Evolutionary conservation across 768 basidiomycete species (phyloP).

Genomic region (Naganishia vishniacii): DNA sequence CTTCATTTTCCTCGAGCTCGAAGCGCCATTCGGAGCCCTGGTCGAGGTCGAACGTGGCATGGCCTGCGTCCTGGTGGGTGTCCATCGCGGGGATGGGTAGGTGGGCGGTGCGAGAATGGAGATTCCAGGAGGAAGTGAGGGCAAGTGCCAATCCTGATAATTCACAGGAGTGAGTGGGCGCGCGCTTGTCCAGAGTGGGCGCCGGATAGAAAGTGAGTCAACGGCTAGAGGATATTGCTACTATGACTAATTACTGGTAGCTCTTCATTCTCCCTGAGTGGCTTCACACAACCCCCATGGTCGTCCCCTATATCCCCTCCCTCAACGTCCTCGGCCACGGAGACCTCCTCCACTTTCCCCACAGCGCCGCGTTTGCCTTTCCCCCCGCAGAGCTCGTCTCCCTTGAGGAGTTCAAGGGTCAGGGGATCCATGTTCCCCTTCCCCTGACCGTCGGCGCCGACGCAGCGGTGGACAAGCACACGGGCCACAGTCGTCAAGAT

Average conservation of each 20-base stretch:
- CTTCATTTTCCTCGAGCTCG: slow-evolving; percentile 45
- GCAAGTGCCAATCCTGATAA: background rate
- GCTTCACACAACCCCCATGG: too few species aligned
- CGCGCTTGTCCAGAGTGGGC: background rate
- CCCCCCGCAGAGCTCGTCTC: background rate
- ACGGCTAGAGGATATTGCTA: too few species aligned
- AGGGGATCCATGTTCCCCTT: slow-evolving; percentile 2
- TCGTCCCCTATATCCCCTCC: background rate
- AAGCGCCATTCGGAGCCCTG: slow-evolving; percentile 46
- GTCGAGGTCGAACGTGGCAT: slow-evolving; percentile 26
- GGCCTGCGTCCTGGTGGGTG: background rate
- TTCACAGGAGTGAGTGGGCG: background rate
- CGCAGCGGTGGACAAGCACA: background rate
- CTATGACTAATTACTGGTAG: too few species aligned
- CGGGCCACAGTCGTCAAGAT: background rate
- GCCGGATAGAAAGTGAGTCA: too few species aligned
- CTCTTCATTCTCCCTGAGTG: too few species aligned
- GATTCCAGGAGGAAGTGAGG: background rate
- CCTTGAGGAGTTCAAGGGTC: background rate
- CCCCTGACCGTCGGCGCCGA: background rate
- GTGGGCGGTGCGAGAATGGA: background rate
- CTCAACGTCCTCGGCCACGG: background rate
- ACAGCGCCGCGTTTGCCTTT: background rate
- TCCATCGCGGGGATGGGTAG: background rate
- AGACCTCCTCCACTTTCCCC: background rate